A percentile compares a stretch with the other conserved stretches of the same genome.
Evolutionary conservation across 1,284 basidiomycete genomes (phyloP).

Genomic region (Papiliotrema nemorosa): DNA sequence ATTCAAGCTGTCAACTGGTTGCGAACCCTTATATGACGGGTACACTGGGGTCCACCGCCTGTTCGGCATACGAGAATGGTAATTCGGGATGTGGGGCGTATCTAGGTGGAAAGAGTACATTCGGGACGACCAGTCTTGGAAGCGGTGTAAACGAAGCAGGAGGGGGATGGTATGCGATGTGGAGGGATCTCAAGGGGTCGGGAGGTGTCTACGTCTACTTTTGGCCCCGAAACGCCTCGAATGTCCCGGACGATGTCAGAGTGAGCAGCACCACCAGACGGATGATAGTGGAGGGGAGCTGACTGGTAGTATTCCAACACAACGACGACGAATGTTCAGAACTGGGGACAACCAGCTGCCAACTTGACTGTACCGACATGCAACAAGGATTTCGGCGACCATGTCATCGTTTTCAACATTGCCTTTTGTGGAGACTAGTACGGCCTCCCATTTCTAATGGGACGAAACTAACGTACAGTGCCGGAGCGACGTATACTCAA

Average conservation of each 20-base stretch:
- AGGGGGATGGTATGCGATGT: constrained; percentile 73
- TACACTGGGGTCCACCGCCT: constrained; percentile 50
- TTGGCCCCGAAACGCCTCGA: constrained; percentile 35
- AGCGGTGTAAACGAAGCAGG: constrained; percentile 51
- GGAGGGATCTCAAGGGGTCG: constrained; percentile 33
- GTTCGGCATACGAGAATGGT: constrained; percentile 56
- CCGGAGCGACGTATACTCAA: constrained; percentile 26
- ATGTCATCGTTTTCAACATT: constrained; percentile 46
- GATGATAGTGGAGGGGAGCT: not conserved
- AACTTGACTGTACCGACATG: constrained; percentile 39
- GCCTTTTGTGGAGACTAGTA: constrained; percentile 47
- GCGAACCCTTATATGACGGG: constrained; percentile 43
- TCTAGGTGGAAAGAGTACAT: constrained; percentile 38
- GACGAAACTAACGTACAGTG: constrained; percentile 14
- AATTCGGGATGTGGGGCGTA: constrained; percentile 67
- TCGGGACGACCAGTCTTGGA: constrained; percentile 29
- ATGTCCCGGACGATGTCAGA: constrained; percentile 39
- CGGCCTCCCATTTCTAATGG: constrained; percentile 1
- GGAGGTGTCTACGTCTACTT: constrained; percentile 40
- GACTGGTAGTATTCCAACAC: constrained; percentile 19
- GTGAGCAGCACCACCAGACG: constrained; percentile 27
- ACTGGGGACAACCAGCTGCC: constrained; percentile 33
- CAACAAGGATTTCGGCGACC: constrained; percentile 34
- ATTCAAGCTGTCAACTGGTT: constrained; percentile 59
- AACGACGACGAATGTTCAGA: constrained; percentile 22